Evolutionary conservation across 2,329 filamentous ascomycete species (phyloP), one percentile per base, ranked within the genome.

Genomic region (Alternaria sp.): DNA sequence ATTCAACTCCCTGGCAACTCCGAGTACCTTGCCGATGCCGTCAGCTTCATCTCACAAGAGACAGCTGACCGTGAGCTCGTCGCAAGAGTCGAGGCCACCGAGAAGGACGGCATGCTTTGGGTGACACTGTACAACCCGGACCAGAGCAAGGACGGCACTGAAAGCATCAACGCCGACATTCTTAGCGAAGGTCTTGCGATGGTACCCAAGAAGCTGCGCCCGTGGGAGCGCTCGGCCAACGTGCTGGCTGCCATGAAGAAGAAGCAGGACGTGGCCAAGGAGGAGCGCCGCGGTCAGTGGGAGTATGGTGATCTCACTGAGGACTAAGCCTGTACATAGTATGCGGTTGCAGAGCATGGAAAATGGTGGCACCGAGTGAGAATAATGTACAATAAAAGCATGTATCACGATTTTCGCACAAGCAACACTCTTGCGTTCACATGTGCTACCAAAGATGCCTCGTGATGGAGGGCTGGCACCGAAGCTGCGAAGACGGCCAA

Each of bases 301-400:
- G 96, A 99, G 87, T 99, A 98, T 81, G 96, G 96, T 71, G 96
- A 98, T 80, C 86, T 97, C 76, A 97, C 93, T 14, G 94, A 97
- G 70, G 78, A 74, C 53, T 72, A 72, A 59, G 25, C 44, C 33
- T 45, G 12, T n/a, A 43, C n/a, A 20, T 49, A 43, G 23, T 33
- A 8, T 33, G 3, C n/a, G 12, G 25, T 33, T 30, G 25, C 23
- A 26, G 8, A 51, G 18, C 28, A 37, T 7, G 18, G 18, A 37
- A 51, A n/a, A 11, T 5, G 14, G 28, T 18, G 14, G 49, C 30
- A 53, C n/a, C 15, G 12, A 53, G 20, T 53, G 28, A 2, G 28
- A 25, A 53, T 14, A 53, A 11, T 51, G 49, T 51, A 51, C 30
- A 25, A 25, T 23, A 53, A 53, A 53, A 25, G 20, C 49, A 53